Percentiles rank a stretch among this genome's conserved stretches.
Conservation (phyloP, 345 rosid species). For the Leavenworthia alabamica region DNA sequence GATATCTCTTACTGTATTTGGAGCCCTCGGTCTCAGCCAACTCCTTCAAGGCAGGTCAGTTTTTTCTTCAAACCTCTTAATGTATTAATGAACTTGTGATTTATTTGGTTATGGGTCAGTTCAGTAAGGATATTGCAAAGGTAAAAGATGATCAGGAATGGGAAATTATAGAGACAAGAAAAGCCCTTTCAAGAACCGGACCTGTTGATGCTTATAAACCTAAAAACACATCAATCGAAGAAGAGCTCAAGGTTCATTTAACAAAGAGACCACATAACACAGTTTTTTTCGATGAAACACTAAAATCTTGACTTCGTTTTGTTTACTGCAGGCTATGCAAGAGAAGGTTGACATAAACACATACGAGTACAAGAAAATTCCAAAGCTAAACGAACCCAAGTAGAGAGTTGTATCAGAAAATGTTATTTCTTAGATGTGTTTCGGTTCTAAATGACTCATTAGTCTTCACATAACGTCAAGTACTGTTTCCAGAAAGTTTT, state of each 20-base stretch:
- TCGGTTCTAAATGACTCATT: neutral
- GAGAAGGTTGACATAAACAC: constrained; percentile 69
- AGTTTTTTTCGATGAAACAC: neutral
- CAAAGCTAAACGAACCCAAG: constrained; percentile 61
- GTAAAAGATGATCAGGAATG: constrained; percentile 87
- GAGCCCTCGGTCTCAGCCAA: constrained; percentile 76
- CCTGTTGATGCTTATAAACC: constrained; percentile 71
- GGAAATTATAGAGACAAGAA: constrained; percentile 77
- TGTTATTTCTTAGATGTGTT: neutral
- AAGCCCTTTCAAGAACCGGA: constrained; percentile 75
- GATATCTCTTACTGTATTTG: constrained; percentile 83
- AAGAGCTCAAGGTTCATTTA: constrained; percentile 63
- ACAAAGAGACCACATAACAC: neutral
- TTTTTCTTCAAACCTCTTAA: constrained; percentile 9
- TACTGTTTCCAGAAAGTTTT: too few species aligned
- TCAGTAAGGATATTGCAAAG: constrained; percentile 85
- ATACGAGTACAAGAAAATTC: constrained; percentile 80
- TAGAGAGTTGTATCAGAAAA: constrained; percentile 23
- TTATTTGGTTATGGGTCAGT: constrained; percentile 31
- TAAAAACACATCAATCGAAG: constrained; percentile 65
- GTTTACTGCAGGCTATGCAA: constrained; percentile 52
- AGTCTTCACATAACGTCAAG: neutral
- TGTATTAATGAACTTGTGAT: neutral
- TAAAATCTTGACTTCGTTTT: neutral
- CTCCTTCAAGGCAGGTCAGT: constrained; percentile 92